Conservation (phyloP, 164 flowering plant species). For the Macadamia integrifolia region DNA sequence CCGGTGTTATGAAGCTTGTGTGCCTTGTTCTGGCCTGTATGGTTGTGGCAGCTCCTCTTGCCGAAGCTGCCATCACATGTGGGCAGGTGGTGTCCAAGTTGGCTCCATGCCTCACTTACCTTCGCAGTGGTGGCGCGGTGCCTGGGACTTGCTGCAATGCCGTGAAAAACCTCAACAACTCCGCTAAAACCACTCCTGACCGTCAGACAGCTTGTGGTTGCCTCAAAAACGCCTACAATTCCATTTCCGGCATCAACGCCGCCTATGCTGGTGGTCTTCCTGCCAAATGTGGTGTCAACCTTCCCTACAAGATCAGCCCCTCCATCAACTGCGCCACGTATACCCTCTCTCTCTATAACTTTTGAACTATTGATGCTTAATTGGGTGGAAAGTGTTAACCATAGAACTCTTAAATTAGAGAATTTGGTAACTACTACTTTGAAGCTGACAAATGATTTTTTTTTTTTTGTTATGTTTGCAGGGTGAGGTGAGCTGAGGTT, state of each 20-base stretch:
- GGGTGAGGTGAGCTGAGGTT: too few species aligned
- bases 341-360: not conserved
- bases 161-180: not conserved
- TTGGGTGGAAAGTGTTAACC: too few species aligned
- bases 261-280: conserved; percentile 19
- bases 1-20: not conserved
- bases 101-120: conserved; percentile 18
- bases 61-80: conserved; percentile 16
- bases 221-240: conserved; percentile 8
- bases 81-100: conserved; percentile 6
- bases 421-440: too few species aligned
- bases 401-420: too few species aligned
- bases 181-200: conserved; percentile 11
- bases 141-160: conserved; percentile 14
- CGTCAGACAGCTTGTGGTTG: conserved; percentile 22
- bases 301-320: conserved; percentile 30
- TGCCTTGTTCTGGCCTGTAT: conserved; percentile 3
- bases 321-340: conserved; percentile 32
- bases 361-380: too few species aligned
- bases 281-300: conserved; percentile 18
- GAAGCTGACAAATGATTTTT: too few species aligned
- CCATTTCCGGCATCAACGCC: not conserved
- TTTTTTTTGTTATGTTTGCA: too few species aligned
- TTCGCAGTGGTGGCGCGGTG: conserved; percentile 1
- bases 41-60: conserved; percentile 12